Percentiles rank a stretch among this genome's conserved stretches.
phyloP scores from a whole-genome alignment of 2,329 filamentous ascomycete genomes.

The Fusarium continuum region DNA sequence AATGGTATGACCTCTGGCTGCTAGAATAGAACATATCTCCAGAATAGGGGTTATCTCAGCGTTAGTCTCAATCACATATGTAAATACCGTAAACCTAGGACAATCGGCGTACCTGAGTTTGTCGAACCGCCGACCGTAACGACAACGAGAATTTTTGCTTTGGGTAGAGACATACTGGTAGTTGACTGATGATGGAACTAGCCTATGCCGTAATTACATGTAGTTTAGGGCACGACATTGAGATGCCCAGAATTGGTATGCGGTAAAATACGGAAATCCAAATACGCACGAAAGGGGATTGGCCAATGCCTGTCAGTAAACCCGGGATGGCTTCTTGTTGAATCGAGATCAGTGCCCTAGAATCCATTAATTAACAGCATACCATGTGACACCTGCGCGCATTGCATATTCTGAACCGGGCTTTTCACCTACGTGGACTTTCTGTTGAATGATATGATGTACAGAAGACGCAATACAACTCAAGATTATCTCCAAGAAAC shows the following conservation, averaged over 20 bases:
- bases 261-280: neutral
- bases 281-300: neutral
- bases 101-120: neutral
- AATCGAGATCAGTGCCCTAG: neutral
- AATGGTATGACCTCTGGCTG: conserved; percentile 3
- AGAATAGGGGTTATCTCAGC: neutral
- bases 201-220: neutral
- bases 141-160: neutral
- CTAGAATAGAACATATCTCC: neutral
- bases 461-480: no score
- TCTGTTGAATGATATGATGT: neutral
- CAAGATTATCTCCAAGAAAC: no score
- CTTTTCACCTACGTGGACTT: no score
- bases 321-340: neutral
- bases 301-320: neutral
- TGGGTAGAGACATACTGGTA: neutral
- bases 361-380: neutral
- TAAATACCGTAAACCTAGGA: no score
- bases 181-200: no score
- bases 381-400: neutral
- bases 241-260: neutral
- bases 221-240: neutral
- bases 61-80: neutral
- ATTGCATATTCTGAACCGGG: neutral
- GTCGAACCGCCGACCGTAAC: neutral